Conservation (phyloP, 129 eudicot genomes). For the Helianthus annuus region HanXRQr2.0-SUNRISE NC_035439.2:125611097-125611596, state of each 20-base stretch:
- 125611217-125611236: constrained; percentile 1
- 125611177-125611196: neutral
- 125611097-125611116: constrained; percentile 60
- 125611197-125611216: constrained; percentile 1
- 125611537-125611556: constrained; percentile 35
- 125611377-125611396: neutral
- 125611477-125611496: constrained; percentile 61
- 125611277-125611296: neutral
- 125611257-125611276: too few relatives aligned
- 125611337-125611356: neutral
- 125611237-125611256: neutral
- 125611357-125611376: neutral
- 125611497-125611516: constrained; percentile 49
- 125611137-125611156: constrained; percentile 72
- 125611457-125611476: constrained; percentile 70
- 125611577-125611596: constrained; percentile 39
- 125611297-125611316: neutral
- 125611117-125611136: constrained; percentile 66
- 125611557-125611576: constrained; percentile 35
- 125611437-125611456: neutral
- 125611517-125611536: constrained; percentile 33
- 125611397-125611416: neutral
- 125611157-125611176: constrained; percentile 77
- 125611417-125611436: neutral
- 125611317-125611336: neutral